A percentile compares a stretch with the other conserved stretches of the same genome.
Evolutionary conservation across 139 green algal species (phyloP).

Genomic region (Coccomyxa sp.): DNA sequence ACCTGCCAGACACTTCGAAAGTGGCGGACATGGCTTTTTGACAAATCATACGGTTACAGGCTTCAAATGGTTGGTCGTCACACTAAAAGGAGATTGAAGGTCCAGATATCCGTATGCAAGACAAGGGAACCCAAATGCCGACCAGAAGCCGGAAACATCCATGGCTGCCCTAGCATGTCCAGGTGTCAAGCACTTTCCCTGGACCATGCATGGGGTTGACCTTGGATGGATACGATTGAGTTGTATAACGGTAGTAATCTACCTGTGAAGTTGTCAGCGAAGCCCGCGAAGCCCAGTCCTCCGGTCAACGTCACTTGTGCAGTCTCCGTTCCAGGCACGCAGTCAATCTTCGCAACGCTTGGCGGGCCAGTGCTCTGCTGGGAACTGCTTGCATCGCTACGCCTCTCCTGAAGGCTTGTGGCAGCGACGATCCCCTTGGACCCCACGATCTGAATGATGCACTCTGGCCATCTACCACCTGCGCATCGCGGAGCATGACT

Average conservation of each 20-base stretch:
- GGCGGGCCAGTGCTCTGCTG: neutral
- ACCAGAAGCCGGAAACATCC: too few relatives aligned
- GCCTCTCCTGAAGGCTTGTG: neutral
- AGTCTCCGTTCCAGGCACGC: neutral
- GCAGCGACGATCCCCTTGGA: neutral
- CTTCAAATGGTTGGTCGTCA: too few relatives aligned
- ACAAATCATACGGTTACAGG: too few relatives aligned
- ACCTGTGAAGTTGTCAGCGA: neutral
- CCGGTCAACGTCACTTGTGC: neutral
- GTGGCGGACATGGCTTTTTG: too few relatives aligned
- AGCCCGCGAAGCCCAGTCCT: neutral
- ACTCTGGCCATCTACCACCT: neutral
- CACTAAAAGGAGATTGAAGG: too few relatives aligned
- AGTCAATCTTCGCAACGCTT: neutral
- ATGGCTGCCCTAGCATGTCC: neutral
- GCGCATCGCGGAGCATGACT: neutral
- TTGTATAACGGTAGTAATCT: neutral
- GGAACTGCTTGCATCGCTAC: neutral
- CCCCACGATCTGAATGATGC: neutral
- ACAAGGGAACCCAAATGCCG: too few relatives aligned
- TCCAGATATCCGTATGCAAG: too few relatives aligned
- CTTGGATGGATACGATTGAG: too few relatives aligned
- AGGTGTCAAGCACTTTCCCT: neutral
- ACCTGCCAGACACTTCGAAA: too few relatives aligned
- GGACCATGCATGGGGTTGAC: neutral